A percentile compares a stretch with the other conserved stretches of the same genome.
Evolutionary conservation across 2,329 filamentous ascomycete species (phyloP).

Genomic region (Diplodia corticola): DNA sequence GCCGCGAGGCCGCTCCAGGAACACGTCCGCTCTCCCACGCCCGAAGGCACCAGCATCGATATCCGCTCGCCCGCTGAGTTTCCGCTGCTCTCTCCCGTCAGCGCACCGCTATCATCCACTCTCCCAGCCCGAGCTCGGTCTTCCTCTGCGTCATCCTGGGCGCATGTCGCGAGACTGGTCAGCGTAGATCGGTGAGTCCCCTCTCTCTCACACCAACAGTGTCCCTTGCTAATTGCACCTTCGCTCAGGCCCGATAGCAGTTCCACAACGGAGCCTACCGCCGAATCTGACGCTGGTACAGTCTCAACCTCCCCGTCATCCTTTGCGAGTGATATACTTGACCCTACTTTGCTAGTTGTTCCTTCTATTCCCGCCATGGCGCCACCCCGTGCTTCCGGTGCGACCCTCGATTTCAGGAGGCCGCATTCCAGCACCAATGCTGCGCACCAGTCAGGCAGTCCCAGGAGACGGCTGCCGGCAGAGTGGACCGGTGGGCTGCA

Average conservation of each 20-base stretch:
- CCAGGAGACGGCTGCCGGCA: conserved; percentile 3
- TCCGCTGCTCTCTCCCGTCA: background rate
- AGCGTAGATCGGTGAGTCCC: background rate
- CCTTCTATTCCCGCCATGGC: background rate
- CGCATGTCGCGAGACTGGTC: conserved; percentile 18
- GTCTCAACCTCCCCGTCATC: conserved; percentile 20
- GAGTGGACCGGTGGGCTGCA: background rate
- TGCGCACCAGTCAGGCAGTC: background rate
- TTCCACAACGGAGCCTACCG: conserved; percentile 4
- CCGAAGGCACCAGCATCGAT: background rate
- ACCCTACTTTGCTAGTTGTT: background rate
- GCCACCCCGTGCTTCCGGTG: background rate
- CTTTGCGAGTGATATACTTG: conserved; percentile 7
- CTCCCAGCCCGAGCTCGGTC: background rate
- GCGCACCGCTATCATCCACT: background rate
- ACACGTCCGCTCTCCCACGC: background rate
- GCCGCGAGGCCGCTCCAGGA: background rate
- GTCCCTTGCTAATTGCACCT: background rate
- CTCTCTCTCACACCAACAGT: background rate
- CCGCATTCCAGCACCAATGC: background rate
- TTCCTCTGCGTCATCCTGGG: conserved; percentile 3
- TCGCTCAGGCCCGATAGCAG: background rate
- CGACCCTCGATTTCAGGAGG: background rate
- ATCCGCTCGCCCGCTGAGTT: background rate
- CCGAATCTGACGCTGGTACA: conserved; percentile 21